Base-by-base conservation (phyloP, 768 basidiomycete genomes). In the Lactarius deliciosus region DNA sequence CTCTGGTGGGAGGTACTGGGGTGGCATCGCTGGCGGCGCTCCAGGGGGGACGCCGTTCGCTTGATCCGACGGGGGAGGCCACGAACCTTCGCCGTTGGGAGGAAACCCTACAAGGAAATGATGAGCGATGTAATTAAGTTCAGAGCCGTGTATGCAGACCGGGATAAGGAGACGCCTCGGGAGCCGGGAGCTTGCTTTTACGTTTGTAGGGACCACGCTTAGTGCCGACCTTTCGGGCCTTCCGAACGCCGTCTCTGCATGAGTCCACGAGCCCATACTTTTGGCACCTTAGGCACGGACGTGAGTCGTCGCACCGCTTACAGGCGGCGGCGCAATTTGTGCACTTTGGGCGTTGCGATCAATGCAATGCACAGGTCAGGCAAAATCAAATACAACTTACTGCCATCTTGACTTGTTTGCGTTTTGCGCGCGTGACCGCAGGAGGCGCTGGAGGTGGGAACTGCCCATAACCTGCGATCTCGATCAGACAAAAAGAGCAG, bases 211-310 rank as follows among this genome's bases (percentile, higher is more conserved):
- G 85, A 3, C 83, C 83, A 22, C 83, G 81, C 72, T 85, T 85
- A 66, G 85, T 78, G 32, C 83, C 83, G 58, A 83, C 84, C 72
- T 87, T 86, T 64, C 87, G 80, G 74, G 88, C 87, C 73, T 89
- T 89, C 68, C 87, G 78, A 20, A 81, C 77, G 1, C 86, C 86
- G 69, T 89, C 86, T 2, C 81, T 69, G 69, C 87, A 89, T n/a
- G 79, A 75, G 32, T 82, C 79, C 15, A 81, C 80, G 40, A 87
- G 78, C 3, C 85, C 86, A 70, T 87, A 88, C 74, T 87, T 88
- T 66, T 82, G 72, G 69, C 87, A 89, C 34, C 87, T 81, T 62
- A 83, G 82, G 74, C 87, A 89, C 2, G 87, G 87, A 54, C 87
- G 83, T 6, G 77, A 75, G 41, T 86, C 84, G 69, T 85, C 83